A percentile compares a stretch with the other conserved stretches of the same genome.
phyloP scores from a whole-genome alignment of 2,329 filamentous ascomycete genomes.

The Penicillium sp. region DNA sequence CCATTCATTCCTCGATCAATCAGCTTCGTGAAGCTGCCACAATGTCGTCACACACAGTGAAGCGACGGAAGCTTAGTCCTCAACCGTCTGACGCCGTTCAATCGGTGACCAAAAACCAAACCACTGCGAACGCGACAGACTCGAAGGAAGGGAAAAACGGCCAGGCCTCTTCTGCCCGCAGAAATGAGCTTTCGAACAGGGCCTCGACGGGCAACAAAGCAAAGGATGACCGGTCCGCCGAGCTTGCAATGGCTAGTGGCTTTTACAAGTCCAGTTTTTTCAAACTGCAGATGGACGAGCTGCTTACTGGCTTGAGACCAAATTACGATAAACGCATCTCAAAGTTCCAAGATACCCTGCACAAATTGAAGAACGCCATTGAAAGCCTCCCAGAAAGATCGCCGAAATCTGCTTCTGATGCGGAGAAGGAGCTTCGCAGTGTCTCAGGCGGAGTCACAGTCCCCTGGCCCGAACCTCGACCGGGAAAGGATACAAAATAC shows the following conservation, averaged over 20 bases:
- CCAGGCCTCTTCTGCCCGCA: conserved; percentile 14
- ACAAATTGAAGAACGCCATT: conserved; percentile 60
- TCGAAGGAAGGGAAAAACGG: conserved; percentile 39
- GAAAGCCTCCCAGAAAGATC: conserved; percentile 59
- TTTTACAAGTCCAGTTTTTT: conserved; percentile 70
- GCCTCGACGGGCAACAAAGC: conserved; percentile 20
- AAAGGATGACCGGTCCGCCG: conserved; percentile 34
- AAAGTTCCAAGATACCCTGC: conserved; percentile 58
- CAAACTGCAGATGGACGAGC: conserved; percentile 69
- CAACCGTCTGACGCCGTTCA: conserved; percentile 22
- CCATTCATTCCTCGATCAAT: neutral
- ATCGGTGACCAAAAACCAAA: conserved; percentile 15
- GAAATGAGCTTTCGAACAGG: conserved; percentile 26
- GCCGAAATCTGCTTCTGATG: conserved; percentile 63
- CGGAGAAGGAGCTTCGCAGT: conserved; percentile 69
- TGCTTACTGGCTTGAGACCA: conserved; percentile 61
- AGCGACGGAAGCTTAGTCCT: conserved; percentile 54
- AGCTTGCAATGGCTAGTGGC: conserved; percentile 49
- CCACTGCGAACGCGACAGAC: conserved; percentile 13
- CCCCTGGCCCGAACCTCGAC: conserved; percentile 82
- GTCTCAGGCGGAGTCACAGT: conserved; percentile 67
- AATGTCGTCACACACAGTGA: conserved; percentile 44
- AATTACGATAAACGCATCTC: conserved; percentile 62
- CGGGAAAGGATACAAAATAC: conserved; percentile 76
- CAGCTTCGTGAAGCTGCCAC: conserved; percentile 2